Evolutionary conservation across 176 grass and related monocot genomes (phyloP), one percentile per base, ranked within the genome.

Genomic region (Carex cristatella): DNA sequence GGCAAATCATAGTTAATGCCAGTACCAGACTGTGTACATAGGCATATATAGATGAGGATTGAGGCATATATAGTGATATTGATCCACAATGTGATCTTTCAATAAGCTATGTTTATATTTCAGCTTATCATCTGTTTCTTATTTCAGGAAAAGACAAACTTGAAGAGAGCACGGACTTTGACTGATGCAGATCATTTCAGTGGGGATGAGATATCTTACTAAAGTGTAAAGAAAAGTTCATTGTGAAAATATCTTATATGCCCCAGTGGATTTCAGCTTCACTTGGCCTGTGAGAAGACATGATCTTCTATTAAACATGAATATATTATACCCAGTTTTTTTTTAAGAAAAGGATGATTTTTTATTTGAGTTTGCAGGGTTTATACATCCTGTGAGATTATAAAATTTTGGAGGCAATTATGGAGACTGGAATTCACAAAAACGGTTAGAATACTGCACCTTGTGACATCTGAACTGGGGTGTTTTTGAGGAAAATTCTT

Each of bases 121-220:
- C 58, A 84, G 13, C 79, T 61, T 55, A 69, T 79, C 83, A 79
- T 42, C 7, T 80, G 16, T 76, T 69, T 40, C 8, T 82, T 46
- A 53, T 86, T 58, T 79, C 63, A 87, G 69, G 61, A 86, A 9
- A 82, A 79, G 16, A n/a, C 81, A 10, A 92, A 88, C 81, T 86
- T 69, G 15, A 92, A 94, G 80, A 78, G 83, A 61, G 85, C 68
- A 64, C 89, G 81, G 42, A 83, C 92, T 85, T 64, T 42, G 40
- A 86, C 69, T 94, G 92, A 89, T 84, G 89, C 86, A 89, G 90
- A 94, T 35, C 90, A 88, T 49, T 94, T 89, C 70, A 92, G 88
- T 44, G 90, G 56, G 81, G 92, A 85, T 76, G 83, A 92, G 51
- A 86, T 89, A 73, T 92, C 87, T 87, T 92, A 82, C 33, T 79